Evolutionary conservation across 305 asterid genomes (phyloP).

Genomic region (Solanum aculeatissimum): DNA sequence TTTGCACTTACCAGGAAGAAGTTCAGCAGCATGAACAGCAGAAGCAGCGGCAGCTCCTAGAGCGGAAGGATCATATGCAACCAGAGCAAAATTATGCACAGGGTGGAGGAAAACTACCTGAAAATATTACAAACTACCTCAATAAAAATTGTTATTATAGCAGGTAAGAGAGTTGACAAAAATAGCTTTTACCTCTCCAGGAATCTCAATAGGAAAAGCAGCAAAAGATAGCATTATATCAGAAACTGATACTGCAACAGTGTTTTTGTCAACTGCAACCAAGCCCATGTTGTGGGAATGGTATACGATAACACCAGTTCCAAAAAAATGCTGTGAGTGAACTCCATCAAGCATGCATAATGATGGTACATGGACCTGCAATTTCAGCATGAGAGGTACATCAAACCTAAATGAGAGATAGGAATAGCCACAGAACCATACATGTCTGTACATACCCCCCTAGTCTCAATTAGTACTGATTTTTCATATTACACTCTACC

Average conservation of each 20-base stretch:
- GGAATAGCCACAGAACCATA: neutral
- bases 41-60: constrained; percentile 77
- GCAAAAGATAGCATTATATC: constrained; percentile 99
- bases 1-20: constrained; percentile 70
- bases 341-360: constrained; percentile 99
- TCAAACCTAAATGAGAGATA: neutral
- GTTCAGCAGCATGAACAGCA: constrained; percentile 91
- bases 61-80: constrained; percentile 88
- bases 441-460: neutral
- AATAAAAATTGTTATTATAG: constrained; percentile 1
- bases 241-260: constrained; percentile 92
- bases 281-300: constrained; percentile 91
- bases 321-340: constrained; percentile 95
- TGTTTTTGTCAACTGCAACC: constrained; percentile 95
- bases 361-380: constrained; percentile 97
- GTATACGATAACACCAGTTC: constrained; percentile 86
- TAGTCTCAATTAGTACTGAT: neutral
- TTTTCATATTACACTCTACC: neutral
- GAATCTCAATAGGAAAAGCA: constrained; percentile 98
- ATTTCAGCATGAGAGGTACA: neutral
- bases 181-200: constrained; percentile 68
- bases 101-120: constrained; percentile 99
- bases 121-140: constrained; percentile 6
- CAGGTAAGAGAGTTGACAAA: constrained; percentile 2
- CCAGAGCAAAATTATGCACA: constrained; percentile 93